Conservation (phyloP, 495 filamentous ascomycete species). For the Talaromyces ruber region DNA sequence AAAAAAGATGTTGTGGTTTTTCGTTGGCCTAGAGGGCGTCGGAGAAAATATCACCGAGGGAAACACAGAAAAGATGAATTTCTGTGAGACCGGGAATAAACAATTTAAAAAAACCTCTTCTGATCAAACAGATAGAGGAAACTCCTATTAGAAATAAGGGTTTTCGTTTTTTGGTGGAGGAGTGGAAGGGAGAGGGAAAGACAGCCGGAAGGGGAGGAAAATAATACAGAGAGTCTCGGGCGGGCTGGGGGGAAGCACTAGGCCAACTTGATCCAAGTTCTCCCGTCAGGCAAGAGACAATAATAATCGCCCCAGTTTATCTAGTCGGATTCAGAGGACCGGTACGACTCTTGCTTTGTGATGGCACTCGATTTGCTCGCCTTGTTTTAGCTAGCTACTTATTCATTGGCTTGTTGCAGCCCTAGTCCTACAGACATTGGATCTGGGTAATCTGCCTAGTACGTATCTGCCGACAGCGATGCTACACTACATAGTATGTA, state of each 20-base stretch:
- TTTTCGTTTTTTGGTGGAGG: neutral
- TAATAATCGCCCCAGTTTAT: neutral
- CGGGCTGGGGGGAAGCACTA: neutral
- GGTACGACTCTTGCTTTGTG: neutral
- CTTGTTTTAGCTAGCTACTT: neutral
- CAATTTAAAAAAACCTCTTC: conserved; percentile 1
- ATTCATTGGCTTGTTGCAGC: neutral
- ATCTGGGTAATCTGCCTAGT: no score
- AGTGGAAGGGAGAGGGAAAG: neutral
- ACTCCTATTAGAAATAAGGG: neutral
- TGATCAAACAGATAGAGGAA: conserved; percentile 4
- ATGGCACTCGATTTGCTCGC: neutral
- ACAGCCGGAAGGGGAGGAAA: neutral
- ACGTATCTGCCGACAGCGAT: no score
- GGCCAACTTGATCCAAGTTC: neutral
- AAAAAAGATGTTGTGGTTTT: neutral
- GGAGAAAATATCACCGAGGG: neutral
- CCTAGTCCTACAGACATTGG: neutral
- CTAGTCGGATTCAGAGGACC: neutral
- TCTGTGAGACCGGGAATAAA: neutral
- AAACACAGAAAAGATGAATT: neutral
- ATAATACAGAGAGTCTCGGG: neutral
- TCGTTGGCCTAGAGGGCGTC: neutral
- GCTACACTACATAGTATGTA: neutral
- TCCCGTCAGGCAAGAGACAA: neutral